Base-by-base conservation (phyloP, 192 early-diverging fungal species). In the Backusella sp. region DNA sequence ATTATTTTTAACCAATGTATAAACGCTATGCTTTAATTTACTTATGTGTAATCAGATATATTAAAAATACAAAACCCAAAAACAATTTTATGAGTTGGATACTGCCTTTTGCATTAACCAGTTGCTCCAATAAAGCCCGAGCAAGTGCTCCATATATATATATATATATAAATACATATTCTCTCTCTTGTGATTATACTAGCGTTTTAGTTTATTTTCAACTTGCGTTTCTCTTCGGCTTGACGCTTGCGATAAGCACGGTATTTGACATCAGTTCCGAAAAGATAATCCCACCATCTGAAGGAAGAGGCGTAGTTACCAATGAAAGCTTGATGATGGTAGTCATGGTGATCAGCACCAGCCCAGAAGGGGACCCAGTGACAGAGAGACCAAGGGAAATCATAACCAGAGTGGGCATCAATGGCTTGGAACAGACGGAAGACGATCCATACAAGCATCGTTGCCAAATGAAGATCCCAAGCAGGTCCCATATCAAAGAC, bases 341-440 rank as follows among this genome's bases (percentile, higher is more conserved):
- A 95, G 79, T 98, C 97, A 80, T 98, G 97, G 82, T 95, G 96
- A 71, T 96, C 94, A 17, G 94, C 89, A 14, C 95, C 95, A 5
- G 94, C 94, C 95, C 96, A 96, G 81, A 96, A 92, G 14, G 94
- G 94, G 37, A 96, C 17, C 70, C 88, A 91, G 86, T 95, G 87
- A 74, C 91, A 92, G 76, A 96, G 86, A 32, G 92, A 94, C 96
- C 96, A 97, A 36, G 97, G 97, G 76, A 97, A 98, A 76, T 97
- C 94, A 79, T 96, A 98, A 3, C 97, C 97, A 44, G 94, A 95
- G 80, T 98, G 97, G 56, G 94, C 92, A 76, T 96, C 96, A 30
- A 97, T 88, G 23, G 94, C 90, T 84, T 94, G 93, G 78, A 94
- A 86, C 37, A 96, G 83, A 37, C 94, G 87, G 17, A 97, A 78